Conservation (phyloP, 73 alveolate species). For the Effrenium voratum region DNA sequence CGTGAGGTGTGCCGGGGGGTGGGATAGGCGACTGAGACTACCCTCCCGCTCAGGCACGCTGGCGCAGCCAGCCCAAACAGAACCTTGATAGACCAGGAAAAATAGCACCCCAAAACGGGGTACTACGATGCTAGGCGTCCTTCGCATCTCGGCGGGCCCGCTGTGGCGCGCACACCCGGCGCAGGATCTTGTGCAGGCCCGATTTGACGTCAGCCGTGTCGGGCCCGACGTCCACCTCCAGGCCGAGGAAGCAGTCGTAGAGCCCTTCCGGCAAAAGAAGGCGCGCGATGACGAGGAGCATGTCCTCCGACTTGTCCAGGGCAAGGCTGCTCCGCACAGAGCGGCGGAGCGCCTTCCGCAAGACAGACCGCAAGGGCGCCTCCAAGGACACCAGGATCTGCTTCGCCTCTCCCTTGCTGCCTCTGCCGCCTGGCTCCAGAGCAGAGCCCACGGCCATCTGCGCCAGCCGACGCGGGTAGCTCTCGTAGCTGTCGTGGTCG, state of each 20-base stretch:
- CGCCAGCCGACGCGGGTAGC: background rate
- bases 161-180: background rate
- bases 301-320: constrained; percentile 20
- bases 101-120: no score
- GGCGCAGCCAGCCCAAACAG: no score
- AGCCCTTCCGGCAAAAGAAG: background rate
- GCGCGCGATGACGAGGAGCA: constrained; percentile 17
- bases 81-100: no score
- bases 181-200: background rate
- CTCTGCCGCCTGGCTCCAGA: background rate
- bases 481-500: constrained; percentile 24
- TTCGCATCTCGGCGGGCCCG: background rate
- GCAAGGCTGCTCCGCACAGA: background rate
- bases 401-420: background rate
- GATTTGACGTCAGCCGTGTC: background rate
- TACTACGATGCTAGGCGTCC: no score
- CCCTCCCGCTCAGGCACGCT: no score
- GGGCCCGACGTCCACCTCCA: background rate
- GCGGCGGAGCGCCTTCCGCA: background rate
- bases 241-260: background rate
- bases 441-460: background rate
- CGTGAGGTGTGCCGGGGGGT: no score
- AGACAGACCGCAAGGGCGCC: background rate
- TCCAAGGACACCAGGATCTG: background rate
- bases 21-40: no score